Conservation (phyloP, 257 asterid species). For the Lavandula angustifolia region DNA sequence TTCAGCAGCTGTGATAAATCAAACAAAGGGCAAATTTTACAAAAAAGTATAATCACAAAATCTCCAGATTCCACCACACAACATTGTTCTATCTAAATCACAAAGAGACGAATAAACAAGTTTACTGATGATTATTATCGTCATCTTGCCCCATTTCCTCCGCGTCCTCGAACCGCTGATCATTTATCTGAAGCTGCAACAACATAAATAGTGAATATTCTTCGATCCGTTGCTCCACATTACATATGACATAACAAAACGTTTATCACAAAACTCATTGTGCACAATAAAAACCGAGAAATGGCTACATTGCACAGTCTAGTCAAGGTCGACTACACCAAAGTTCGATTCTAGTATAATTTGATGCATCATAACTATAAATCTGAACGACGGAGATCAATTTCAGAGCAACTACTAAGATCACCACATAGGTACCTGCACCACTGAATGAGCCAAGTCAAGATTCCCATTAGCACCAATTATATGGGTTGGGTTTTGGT, state of each 20-base stretch:
- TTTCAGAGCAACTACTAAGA: not conserved
- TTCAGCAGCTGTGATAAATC: too few species aligned
- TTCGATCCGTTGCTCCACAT: not conserved
- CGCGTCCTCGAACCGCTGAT: slow-evolving; percentile 86
- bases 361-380: not conserved
- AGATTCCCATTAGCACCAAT: slow-evolving; percentile 83
- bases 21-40: not conserved
- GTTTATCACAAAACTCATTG: not conserved
- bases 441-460: slow-evolving; percentile 68
- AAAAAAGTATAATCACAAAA: slow-evolving; percentile 11
- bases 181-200: slow-evolving; percentile 86
- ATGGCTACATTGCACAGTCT: slow-evolving; percentile 14
- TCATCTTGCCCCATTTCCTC: slow-evolving; percentile 72
- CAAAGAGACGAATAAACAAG: slow-evolving; percentile 10
- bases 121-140: slow-evolving; percentile 40
- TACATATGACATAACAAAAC: not conserved
- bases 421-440: slow-evolving; percentile 50
- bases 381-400: not conserved
- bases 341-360: not conserved
- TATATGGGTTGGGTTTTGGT: slow-evolving; percentile 46
- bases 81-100: slow-evolving; percentile 7
- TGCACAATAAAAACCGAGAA: not conserved
- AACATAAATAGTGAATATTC: slow-evolving; percentile 13
- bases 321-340: not conserved
- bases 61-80: slow-evolving; percentile 28